phyloP scores from a whole-genome alignment of 2,329 filamentous ascomycete species.

The Paraphoma chrysanthemicola region DNA sequence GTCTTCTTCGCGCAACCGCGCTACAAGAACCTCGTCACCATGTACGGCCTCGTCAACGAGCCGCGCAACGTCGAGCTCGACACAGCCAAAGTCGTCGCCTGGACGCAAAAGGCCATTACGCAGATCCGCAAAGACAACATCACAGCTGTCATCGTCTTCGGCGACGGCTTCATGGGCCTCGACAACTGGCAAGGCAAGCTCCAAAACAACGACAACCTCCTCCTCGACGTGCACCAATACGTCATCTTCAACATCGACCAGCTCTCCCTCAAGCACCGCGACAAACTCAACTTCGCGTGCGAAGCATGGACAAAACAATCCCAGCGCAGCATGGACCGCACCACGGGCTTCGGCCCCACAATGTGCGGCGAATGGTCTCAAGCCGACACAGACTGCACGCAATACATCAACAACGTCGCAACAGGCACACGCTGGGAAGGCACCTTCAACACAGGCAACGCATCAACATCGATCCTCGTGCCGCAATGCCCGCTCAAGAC shows the following conservation, averaged over 20 bases:
- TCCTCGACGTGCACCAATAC: slow-evolving; percentile 98
- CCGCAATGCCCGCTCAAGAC: slow-evolving; percentile 75
- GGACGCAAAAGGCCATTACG: slow-evolving; percentile 77
- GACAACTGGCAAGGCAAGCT: slow-evolving; percentile 89
- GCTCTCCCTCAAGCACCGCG: slow-evolving; percentile 79
- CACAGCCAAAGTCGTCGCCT: slow-evolving; percentile 71
- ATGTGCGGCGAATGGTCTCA: slow-evolving; percentile 97
- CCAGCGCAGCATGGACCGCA: slow-evolving; percentile 71
- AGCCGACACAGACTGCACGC: slow-evolving; percentile 93
- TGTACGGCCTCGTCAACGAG: slow-evolving; percentile 96
- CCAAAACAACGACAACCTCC: slow-evolving; percentile 71
- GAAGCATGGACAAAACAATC: slow-evolving; percentile 85
- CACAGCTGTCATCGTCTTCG: slow-evolving; percentile 77
- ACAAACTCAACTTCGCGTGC: slow-evolving; percentile 89
- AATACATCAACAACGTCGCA: slow-evolving; percentile 86
- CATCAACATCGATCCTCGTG: slow-evolving; percentile 66
- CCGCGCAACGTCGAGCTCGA: slow-evolving; percentile 79
- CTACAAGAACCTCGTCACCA: slow-evolving; percentile 88
- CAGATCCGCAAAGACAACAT: slow-evolving; percentile 80
- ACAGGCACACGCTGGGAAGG: slow-evolving; percentile 92
- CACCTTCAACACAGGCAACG: slow-evolving; percentile 74
- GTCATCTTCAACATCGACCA: slow-evolving; percentile 95
- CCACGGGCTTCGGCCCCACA: slow-evolving; percentile 87
- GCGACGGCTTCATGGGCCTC: slow-evolving; percentile 93
- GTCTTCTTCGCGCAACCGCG: slow-evolving; percentile 92